Base-by-base conservation (phyloP, 2,329 filamentous ascomycete species). In the Colletotrichum sidae region DNA sequence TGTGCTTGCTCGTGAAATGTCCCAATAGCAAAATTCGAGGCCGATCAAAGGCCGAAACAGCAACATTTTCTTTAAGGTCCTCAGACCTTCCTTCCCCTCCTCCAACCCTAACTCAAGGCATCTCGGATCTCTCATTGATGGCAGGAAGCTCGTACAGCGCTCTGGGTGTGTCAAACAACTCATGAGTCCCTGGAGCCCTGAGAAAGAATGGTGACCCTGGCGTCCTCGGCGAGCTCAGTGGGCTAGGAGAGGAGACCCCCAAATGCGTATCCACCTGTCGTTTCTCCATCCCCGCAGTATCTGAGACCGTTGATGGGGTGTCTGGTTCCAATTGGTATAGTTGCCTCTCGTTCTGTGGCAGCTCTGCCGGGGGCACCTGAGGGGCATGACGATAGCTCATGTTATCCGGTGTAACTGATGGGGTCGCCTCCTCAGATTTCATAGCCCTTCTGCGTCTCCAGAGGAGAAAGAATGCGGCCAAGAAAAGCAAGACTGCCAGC, bases 121-220 rank as follows among this genome's bases (percentile, higher is more conserved):
- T 51, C 37, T 65, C 62, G 2, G 13, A 42, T 6, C 52, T 41
- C 41, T 65, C 58, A 2, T 62, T 49, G 13, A 65, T 65, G 9
- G 62, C 58, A 5, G 62, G 62, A 52, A 65, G 51, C 42, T 65
- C 62, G 7, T 65, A 47, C 17, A 65, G 47, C 15, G 51, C 41
- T 42, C 47, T 65, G 8, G 62, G 9, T 0, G 56, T 39, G 2
- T 65, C 58, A 1, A 33, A 39, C 10, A 65, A 17, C 47, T 65
- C 62, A 11, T 41, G 58, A 4, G 39, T 33, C 6, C 37, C 37
- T 12, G 33, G 13, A 6, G 33, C 45, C 34, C 54, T 46, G 5
- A 10, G 8, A 35, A 34, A 35, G 13, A 17, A 65, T 8, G 58
- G 35, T 2, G 58, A 47, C 6, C 25, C 35, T 10, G 62, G 62